These are phyloP conservation scores for Insectozyma bohioensis DNA, from an alignment of 1,139 yeast genomes.

Conservation along the genomic window DNA sequence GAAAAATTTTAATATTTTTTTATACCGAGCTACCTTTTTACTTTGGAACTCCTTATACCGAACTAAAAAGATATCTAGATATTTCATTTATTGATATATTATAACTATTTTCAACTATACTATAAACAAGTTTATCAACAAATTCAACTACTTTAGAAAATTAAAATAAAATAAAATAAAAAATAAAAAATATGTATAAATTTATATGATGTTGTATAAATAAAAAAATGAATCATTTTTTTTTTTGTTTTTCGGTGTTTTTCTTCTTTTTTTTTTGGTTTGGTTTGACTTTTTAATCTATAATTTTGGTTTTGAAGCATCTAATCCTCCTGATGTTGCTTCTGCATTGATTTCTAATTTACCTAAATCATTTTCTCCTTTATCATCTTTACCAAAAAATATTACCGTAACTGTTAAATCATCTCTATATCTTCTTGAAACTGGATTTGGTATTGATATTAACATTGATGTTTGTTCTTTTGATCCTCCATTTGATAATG, in stretches of 20 bases:
- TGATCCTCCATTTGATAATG: slow-evolving; percentile 85
- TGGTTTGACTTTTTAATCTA: slow-evolving; percentile 16
- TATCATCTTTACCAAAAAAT: slow-evolving; percentile 66
- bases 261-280: no score
- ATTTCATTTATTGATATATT: no score
- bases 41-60: no score
- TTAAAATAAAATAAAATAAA: no score
- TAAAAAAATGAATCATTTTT: not conserved
- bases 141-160: no score
- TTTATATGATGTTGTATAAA: no score
- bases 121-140: no score
- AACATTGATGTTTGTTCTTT: slow-evolving; percentile 85
- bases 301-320: slow-evolving; percentile 50
- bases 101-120: no score
- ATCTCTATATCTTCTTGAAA: slow-evolving; percentile 89
- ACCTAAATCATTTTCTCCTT: slow-evolving; percentile 44
- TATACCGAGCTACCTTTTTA: no score
- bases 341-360: slow-evolving; percentile 51
- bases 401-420: slow-evolving; percentile 95
- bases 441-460: slow-evolving; percentile 90
- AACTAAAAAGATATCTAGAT: no score
- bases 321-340: slow-evolving; percentile 60
- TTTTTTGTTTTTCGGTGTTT: not conserved
- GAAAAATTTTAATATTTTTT: no score
- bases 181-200: no score